phyloP scores from a whole-genome alignment of 1,284 basidiomycete genomes.

The Cutaneotrichosporon arboriforme region DNA sequence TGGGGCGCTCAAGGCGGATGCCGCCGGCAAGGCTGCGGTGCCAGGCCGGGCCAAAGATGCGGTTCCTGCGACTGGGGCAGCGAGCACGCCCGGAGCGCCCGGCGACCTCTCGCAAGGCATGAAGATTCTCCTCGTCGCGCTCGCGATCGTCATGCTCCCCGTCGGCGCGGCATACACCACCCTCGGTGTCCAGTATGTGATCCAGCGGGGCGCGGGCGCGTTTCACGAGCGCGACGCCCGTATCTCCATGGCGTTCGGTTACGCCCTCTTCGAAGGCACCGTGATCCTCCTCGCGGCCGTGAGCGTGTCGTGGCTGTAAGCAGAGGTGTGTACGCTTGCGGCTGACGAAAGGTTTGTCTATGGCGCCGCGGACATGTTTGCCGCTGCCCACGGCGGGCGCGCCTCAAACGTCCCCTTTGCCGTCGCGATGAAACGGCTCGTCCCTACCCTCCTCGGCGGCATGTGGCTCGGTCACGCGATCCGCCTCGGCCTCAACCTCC shows the following conservation, averaged over 20 bases:
- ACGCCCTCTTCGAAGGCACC: not conserved
- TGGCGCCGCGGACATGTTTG: not conserved
- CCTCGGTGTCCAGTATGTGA: not conserved
- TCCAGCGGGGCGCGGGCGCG: not conserved
- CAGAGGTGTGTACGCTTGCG: not conserved
- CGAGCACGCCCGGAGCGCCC: too few species aligned
- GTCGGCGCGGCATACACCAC: not conserved
- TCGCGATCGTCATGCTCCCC: not conserved
- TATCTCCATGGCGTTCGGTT: not conserved
- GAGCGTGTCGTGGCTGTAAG: slow-evolving; percentile 1
- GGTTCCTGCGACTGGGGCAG: too few species aligned
- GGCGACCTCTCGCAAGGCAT: not conserved
- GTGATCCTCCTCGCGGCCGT: not conserved
- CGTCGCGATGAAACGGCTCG: not conserved
- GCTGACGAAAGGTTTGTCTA: not conserved
- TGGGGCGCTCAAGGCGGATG: too few species aligned
- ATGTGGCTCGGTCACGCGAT: slow-evolving; percentile 3
- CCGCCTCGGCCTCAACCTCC: not conserved
- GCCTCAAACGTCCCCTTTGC: not conserved
- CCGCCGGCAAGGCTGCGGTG: too few species aligned
- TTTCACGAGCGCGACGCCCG: not conserved
- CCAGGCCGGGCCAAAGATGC: too few species aligned
- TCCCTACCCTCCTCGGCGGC: not conserved
- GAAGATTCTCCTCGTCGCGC: not conserved
- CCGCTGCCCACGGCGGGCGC: not conserved